Percentiles rank a stretch among this genome's conserved stretches.
These are phyloP conservation scores for Hypericum perforatum DNA, from an alignment of 345 rosid genomes.

Conservation along the genomic window DNA sequence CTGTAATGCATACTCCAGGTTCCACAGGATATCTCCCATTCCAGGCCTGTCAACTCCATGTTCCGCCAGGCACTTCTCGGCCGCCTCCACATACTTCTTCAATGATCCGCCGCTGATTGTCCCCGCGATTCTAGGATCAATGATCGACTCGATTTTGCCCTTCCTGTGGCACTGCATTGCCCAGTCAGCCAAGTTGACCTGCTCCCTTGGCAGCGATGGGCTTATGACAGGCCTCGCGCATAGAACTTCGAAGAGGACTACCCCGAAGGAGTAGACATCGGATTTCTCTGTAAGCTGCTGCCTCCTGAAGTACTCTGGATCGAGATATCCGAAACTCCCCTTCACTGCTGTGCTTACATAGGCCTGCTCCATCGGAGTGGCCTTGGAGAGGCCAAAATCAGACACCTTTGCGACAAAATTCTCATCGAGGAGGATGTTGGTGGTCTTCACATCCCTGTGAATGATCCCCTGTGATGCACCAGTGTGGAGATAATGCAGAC, in stretches of 20 bases:
- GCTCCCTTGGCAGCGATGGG: conserved; percentile 55
- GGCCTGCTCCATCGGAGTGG: conserved; percentile 54
- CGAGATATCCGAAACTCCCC: conserved; percentile 84
- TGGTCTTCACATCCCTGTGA: conserved; percentile 81
- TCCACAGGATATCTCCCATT: conserved; percentile 85
- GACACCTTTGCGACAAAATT: conserved; percentile 67
- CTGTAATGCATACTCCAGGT: conserved; percentile 72
- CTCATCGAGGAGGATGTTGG: conserved; percentile 79
- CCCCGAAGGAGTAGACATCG: conserved; percentile 84
- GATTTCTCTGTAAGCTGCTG: conserved; percentile 84
- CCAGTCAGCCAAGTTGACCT: conserved; percentile 73
- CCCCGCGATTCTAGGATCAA: conserved; percentile 47
- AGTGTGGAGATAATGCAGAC: conserved; percentile 74
- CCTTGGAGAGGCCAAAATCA: conserved; percentile 74
- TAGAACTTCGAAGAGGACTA: conserved; percentile 67
- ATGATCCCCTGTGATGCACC: conserved; percentile 72
- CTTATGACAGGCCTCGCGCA: conserved; percentile 66
- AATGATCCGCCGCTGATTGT: conserved; percentile 41
- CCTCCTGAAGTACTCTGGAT: conserved; percentile 73
- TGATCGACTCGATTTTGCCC: conserved; percentile 45
- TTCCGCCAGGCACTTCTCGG: conserved; percentile 79
- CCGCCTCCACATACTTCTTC: conserved; percentile 59
- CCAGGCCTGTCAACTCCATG: conserved; percentile 74
- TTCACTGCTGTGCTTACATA: conserved; percentile 84
- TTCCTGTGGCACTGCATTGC: conserved; percentile 63